Evolutionary conservation across 805 yeast species (phyloP), one percentile per base, ranked within the genome.

Genomic region (Suhomyces vadensis): DNA sequence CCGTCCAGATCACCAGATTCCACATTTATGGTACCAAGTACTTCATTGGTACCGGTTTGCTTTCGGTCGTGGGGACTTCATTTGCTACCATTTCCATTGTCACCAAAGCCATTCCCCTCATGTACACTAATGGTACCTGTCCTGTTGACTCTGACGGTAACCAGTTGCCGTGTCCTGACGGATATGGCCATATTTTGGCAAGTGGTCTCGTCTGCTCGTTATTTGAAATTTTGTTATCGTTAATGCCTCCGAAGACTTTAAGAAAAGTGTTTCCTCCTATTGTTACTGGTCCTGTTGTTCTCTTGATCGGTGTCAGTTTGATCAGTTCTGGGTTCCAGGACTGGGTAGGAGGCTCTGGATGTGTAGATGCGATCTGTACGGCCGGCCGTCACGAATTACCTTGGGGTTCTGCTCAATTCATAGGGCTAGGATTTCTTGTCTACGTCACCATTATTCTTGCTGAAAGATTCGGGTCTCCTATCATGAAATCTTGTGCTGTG

Each of bases 401-500:
- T 2, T 90, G 92, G 89, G 97, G 97, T 5, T 81, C 92, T 11
- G 96, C 96, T 9, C 78, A 83, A 57, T 90, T 84, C 57, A 67
- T 91, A 52, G 97, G 97, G 37, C 74, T 90, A 24, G 97, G 97
- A 3, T 89, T 90, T 74, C 67, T 84, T 26, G 96, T 89, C 8
- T 87, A 79, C 58, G 75, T 80, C 21, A 71, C 87, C 5, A 88
- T 91, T 57, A 75, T 90, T 44, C 43, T 88, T 24, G 78, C 85
- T 57, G 97, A 91, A 64, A 81, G 81, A 61, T 90, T 85, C 77
- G 97, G 97, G 21, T 81, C 97, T 16, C 97, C 97, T 43, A 85
- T 90, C 57, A 86, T 90, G 94, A 88, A 86, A 60, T 86, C 95
- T 1, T 89, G 96, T 76, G 94, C 97, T 1, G 96, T 90, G 41